Base-by-base conservation (phyloP, 2,329 filamentous ascomycete species). In the Neofusicoccum parvum region DNA sequence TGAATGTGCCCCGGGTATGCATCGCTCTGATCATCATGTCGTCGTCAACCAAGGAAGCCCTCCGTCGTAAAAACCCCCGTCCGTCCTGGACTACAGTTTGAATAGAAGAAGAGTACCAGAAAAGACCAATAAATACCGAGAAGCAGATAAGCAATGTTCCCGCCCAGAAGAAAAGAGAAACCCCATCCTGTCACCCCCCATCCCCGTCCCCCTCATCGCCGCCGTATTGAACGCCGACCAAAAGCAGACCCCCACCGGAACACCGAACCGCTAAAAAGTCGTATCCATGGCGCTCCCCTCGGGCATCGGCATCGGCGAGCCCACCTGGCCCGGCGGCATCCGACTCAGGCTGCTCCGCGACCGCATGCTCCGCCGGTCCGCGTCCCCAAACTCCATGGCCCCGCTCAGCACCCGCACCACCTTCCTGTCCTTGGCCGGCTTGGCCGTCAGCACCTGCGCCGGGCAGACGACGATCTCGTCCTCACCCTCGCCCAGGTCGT, bases 401-500 rank as follows among this genome's bases (percentile, higher is more conserved):
- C 81, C 81, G 69, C 80, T 82, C 75, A 82, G 73, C 7, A 83
- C 80, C 36, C 82, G 75, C 3, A 83, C 82, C 23, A 83, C 79
- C 71, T 82, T 83, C 72, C 82, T 83, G 45, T 79, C 78, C 51
- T 74, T 76, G 32, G 74, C 75, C 6, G 76, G 70, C 63, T 74
- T 76, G 27, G 90, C 90, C 49, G 97, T 87, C 67, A 98, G 86
- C 41, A 99, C 95, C 78, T 98, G 94, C 6, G 96, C 95, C 10
- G 94, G 94, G 75, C 91, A 96, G 50, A 99, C 92, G 53, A 98
- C 94, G 69, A 96, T 92, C 82, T 98, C 94, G 70, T 97, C 93
- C 64, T 97, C 92, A 64, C 94, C 94, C 62, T 90, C 86, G 27
- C 94, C 95, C 46, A 84, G 83, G 75, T 98, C 94, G 73, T 96